These are phyloP conservation scores for Phaffia australis DNA, from an alignment of 768 basidiomycete species.

Conservation along the genomic window DNA sequence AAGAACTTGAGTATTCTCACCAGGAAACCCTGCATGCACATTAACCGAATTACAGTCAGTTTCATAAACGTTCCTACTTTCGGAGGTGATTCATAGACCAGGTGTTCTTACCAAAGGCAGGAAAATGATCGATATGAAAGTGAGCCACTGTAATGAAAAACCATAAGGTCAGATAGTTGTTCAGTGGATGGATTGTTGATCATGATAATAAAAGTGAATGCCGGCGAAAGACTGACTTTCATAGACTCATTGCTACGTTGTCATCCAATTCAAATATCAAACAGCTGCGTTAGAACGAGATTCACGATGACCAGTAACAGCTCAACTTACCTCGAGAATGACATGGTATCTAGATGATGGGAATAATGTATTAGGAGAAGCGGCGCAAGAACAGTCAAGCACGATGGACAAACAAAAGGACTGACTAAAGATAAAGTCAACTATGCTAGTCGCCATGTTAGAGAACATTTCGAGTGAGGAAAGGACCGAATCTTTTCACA, in stretches of 20 bases:
- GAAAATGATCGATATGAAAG: no score
- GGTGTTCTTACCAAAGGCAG: no score
- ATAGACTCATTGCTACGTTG: no score
- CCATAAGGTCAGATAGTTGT: no score
- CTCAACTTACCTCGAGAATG: background rate
- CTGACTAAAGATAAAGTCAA: background rate
- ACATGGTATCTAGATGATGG: background rate
- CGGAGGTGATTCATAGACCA: no score
- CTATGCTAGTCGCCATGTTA: slow-evolving; percentile 8
- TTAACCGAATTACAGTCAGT: no score
- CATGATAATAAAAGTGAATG: no score
- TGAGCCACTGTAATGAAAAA: no score
- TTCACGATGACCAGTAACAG: slow-evolving; percentile 1
- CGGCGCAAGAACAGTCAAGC: slow-evolving; percentile 10
- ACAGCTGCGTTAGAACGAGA: background rate
- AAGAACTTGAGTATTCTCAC: background rate
- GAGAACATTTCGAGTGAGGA: slow-evolving; percentile 15
- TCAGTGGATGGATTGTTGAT: no score
- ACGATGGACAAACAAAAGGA: background rate
- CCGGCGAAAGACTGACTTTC: no score
- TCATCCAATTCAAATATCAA: background rate
- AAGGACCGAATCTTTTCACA: slow-evolving; percentile 7
- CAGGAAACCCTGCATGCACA: background rate
- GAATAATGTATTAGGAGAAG: background rate
- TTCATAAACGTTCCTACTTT: no score